These are phyloP conservation scores for Laguncularia racemosa DNA, from an alignment of 345 rosid species.

Conservation along the genomic window DNA sequence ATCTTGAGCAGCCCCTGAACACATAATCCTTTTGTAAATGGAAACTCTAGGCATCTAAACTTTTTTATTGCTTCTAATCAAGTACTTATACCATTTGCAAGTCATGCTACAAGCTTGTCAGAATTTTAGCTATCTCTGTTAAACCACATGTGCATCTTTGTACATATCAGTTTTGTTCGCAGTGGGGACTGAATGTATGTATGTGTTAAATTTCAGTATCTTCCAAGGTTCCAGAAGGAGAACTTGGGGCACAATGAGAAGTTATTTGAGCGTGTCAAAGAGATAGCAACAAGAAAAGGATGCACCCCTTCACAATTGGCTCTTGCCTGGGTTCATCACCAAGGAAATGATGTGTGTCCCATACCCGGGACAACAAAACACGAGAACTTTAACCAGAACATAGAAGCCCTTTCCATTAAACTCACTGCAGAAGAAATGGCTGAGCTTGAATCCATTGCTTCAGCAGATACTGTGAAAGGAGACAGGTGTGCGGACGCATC, in stretches of 20 bases:
- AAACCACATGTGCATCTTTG: too few relatives aligned
- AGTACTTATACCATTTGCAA: too few relatives aligned
- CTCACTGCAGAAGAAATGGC: conserved; percentile 25
- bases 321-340: conserved; percentile 14
- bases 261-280: conserved; percentile 7
- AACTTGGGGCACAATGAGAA: conserved; percentile 9
- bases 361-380: conserved; percentile 8
- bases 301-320: conserved; percentile 15
- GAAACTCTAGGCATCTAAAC: too few relatives aligned
- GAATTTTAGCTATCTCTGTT: too few relatives aligned
- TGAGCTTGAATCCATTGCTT: conserved; percentile 21
- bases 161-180: too few relatives aligned
- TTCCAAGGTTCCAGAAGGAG: conserved; percentile 8
- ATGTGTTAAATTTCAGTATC: background rate
- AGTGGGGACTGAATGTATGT: too few relatives aligned
- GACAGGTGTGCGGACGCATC: background rate
- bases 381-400: conserved; percentile 14
- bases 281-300: conserved; percentile 14
- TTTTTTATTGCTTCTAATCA: too few relatives aligned
- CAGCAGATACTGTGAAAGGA: conserved; percentile 11
- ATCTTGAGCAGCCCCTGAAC: too few relatives aligned
- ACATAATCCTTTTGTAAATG: too few relatives aligned
- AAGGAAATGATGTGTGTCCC: conserved; percentile 7
- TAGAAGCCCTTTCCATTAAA: conserved; percentile 36
- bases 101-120: too few relatives aligned